A percentile compares a stretch with the other conserved stretches of the same genome.
phyloP scores from a whole-genome alignment of 352 stramenopile species.

The Pythium volutum region DNA sequence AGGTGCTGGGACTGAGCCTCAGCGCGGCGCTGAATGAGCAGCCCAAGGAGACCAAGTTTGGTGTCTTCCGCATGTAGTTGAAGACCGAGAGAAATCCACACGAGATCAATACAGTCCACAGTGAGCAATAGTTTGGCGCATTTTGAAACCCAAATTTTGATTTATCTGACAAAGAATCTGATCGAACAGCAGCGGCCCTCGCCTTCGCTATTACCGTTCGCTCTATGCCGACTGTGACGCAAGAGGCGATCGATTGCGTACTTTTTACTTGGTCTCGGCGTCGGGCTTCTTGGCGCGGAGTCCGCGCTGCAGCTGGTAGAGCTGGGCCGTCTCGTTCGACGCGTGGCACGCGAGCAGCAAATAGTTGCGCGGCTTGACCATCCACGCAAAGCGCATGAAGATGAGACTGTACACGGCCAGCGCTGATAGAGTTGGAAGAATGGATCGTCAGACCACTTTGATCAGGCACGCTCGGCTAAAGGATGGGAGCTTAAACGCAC shows the following conservation, averaged over 20 bases:
- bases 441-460: background rate
- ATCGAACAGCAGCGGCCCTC: background rate
- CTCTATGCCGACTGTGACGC: background rate
- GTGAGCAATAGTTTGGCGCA: background rate
- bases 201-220: background rate
- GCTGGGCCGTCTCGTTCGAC: slow-evolving; percentile 79
- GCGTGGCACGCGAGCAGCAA: slow-evolving; percentile 79
- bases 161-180: background rate
- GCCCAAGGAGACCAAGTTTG: slow-evolving; percentile 89
- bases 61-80: slow-evolving; percentile 96
- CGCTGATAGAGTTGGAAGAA: slow-evolving; percentile 30
- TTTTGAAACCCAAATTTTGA: background rate
- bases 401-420: slow-evolving; percentile 83
- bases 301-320: slow-evolving; percentile 77
- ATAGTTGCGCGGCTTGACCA: slow-evolving; percentile 88
- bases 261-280: slow-evolving; percentile 26
- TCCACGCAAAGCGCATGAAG: slow-evolving; percentile 89
- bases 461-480: too few species aligned
- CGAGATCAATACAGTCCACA: background rate
- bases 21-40: slow-evolving; percentile 71
- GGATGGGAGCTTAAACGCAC: too few species aligned
- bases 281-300: slow-evolving; percentile 39
- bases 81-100: background rate
- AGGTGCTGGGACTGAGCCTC: slow-evolving; percentile 79
- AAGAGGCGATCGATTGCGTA: background rate